Base-by-base conservation (phyloP, 2,329 filamentous ascomycete species). In the Furcasterigmium furcatum region DNA sequence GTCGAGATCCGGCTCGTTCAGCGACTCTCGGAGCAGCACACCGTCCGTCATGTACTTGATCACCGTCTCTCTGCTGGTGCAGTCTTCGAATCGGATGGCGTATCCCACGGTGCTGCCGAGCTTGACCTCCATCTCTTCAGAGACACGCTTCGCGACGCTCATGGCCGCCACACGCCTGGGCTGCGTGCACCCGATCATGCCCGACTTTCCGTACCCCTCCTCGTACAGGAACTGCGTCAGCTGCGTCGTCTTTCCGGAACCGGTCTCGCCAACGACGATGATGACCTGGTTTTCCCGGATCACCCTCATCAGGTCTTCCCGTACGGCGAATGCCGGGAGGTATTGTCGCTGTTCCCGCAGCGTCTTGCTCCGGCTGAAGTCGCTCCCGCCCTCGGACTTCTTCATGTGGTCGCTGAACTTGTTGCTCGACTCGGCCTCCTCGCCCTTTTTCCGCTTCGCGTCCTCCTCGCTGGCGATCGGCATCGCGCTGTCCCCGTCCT, bases 11-110 rank as follows among this genome's bases (percentile, higher is more conserved):
- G 87, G 82, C 64, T 97, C 92, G 48, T 91, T 91, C 10, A 99
- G 76, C 6, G 91, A 96, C 60, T 99, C 95, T 70, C 94, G 82
- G 25, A 99, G 78, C 38, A 99, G 72, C 19, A 99, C 89, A 72
- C 94, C 94, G 59, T 99, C 95, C 0, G 94, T 99, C 91, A 99
- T 96, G 66, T 99, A 99, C 68, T 99, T 99, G 71, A 99, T 97
- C 48, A 85, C 77, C 0, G 94, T 99, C 47, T 97, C 87, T 55
- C 91, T 90, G 72, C 90, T 96, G 2, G 94, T 99, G 65, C 91
- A 96, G 63, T 99, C 95, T 62, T 99, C 94, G 58, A 99, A 99
- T 44, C 94, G 91, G 62, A 99, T 99, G 1, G 94, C 91, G 65
- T 99, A 99, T 24, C 94, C 94, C 30, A 99, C 95, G 1, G 85